Evolutionary conservation across 306 rosid genomes (phyloP).

Genomic region (Rosa lucieae): DNA sequence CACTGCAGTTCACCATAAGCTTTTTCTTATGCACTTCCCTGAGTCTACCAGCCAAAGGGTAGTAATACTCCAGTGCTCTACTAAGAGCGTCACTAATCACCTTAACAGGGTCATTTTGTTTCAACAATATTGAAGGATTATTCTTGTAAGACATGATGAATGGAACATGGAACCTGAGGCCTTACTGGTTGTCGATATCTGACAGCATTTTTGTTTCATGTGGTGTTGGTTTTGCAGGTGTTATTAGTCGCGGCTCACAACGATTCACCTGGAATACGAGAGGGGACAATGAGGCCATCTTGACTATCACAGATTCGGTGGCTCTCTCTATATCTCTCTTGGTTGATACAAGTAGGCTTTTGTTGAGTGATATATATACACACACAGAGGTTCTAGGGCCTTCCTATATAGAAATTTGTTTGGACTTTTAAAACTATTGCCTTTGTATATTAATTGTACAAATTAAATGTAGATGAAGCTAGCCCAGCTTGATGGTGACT

Average conservation of each 20-base stretch:
- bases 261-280: background rate
- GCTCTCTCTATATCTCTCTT: too few species aligned
- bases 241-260: background rate
- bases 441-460: too few species aligned
- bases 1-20: conserved; percentile 28
- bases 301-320: too few species aligned
- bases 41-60: conserved; percentile 37
- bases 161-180: background rate
- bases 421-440: too few species aligned
- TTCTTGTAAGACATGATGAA: background rate
- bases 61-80: conserved; percentile 19
- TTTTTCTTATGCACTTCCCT: conserved; percentile 13
- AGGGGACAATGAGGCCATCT: background rate
- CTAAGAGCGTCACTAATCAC: conserved; percentile 27
- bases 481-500: too few species aligned
- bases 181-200: background rate
- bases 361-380: too few species aligned
- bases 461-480: too few species aligned
- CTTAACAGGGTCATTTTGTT: background rate
- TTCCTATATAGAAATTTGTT: too few species aligned
- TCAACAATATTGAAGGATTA: background rate
- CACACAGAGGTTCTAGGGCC: too few species aligned
- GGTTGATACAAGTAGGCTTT: too few species aligned
- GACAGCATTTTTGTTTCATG: conserved; percentile 6
- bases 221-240: conserved; percentile 10